Conservation (phyloP, 768 basidiomycete species). For the Mycena belliarum region DNA sequence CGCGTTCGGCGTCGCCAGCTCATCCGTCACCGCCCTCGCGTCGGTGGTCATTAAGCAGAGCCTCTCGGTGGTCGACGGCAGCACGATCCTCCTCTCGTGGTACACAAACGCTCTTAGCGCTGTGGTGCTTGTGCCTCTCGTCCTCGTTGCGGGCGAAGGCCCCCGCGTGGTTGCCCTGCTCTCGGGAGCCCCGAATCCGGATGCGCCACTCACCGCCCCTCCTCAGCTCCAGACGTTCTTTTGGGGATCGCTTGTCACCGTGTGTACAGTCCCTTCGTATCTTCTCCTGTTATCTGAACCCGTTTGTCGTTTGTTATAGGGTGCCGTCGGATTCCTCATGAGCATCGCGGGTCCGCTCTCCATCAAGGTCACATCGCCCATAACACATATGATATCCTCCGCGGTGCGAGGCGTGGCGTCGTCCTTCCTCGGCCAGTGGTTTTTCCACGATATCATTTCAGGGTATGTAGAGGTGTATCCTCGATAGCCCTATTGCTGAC, state of each 20-base stretch:
- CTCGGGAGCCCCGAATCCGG: not conserved
- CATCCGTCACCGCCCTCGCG: constrained; percentile 72
- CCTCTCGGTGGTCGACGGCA: constrained; percentile 66
- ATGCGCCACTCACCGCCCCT: not conserved
- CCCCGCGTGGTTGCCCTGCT: constrained; percentile 17
- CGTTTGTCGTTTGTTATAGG: constrained; percentile 48
- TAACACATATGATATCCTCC: constrained; percentile 79
- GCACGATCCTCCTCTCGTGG: constrained; percentile 72
- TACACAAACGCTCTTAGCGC: constrained; percentile 74
- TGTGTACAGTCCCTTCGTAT: constrained; percentile 26
- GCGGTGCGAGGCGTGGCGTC: constrained; percentile 77
- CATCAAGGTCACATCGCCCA: constrained; percentile 81
- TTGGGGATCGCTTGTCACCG: constrained; percentile 61
- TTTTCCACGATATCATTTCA: constrained; percentile 64
- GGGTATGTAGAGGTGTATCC: constrained; percentile 48
- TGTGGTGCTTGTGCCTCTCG: constrained; percentile 54
- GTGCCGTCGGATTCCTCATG: constrained; percentile 73
- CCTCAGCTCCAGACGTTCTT: constrained; percentile 44
- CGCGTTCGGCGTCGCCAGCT: constrained; percentile 67
- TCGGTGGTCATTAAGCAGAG: constrained; percentile 81
- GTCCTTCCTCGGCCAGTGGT: constrained; percentile 59
- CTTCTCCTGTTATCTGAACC: not conserved
- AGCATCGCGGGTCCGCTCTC: constrained; percentile 73
- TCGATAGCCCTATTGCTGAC: too few relatives aligned
- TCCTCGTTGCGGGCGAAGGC: constrained; percentile 67